Evolutionary conservation across 371 early-diverging fungal genomes (phyloP), one percentile per base, ranked within the genome.

Genomic region (Mucor racemosus): DNA sequence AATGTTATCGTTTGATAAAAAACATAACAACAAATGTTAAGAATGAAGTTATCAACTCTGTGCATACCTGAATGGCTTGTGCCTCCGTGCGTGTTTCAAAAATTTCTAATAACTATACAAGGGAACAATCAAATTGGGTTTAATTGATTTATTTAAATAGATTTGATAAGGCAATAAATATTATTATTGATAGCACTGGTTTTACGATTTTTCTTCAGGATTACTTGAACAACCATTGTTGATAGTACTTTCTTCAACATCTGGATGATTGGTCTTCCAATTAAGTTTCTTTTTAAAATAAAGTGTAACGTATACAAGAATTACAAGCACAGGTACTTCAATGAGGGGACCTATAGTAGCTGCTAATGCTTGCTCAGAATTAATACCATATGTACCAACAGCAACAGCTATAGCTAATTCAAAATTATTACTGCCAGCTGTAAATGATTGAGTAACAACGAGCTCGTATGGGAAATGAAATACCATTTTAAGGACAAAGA

Each of bases 321-420:
- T 42, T 11, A 80, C 64, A 4, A 80, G 46, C 1, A 80, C 88
- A 44, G 93, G 93, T 0, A 93, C 93, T 75, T 93, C 93, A 55
- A 89, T 87, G 58, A 93, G 72, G 14, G 91, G 91, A 2, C 92
- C 93, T n/a, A 91, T 84, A 4, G 88, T 88, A 7, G 91, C 84
- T 10, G 89, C 88, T 48, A 92, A 66, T 0, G 91, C 90, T 65
- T 91, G 85, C 60, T 84, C 74, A 10, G 90, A 90, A 19, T 85
- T 72, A 21, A 88, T 82, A 4, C 92, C 93, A 71, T 81, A 93
- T 0, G 84, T 84, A 0, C 90, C 90, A 7, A 90, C 83, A 0
- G 90, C 89, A 0, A 93, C 88, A 34, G 91, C 92, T 56, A 93
- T 91, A 34, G 93, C 91, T 19, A 93, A 71, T 63, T 93, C 93